These are phyloP conservation scores for Cryphonectria nitschkei DNA, from an alignment of 2,329 filamentous ascomycete species.

Conservation along the genomic window DNA sequence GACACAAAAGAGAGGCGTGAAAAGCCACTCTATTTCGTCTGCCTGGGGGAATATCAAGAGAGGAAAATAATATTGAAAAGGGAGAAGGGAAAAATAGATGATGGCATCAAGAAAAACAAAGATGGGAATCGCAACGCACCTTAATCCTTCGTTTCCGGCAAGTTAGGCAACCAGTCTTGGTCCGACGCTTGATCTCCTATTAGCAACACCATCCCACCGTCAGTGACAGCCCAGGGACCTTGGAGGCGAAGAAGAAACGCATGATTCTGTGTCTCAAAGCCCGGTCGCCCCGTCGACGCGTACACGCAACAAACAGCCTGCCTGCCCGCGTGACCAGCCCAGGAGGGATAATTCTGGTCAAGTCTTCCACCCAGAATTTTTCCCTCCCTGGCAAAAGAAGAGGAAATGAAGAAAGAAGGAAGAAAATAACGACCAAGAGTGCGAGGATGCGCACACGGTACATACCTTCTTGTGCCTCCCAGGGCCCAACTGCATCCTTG, in stretches of 20 bases:
- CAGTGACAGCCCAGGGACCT: constrained; percentile 32
- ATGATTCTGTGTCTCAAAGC: constrained; percentile 11
- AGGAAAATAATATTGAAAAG: not conserved
- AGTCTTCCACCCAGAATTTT: not conserved
- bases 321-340: not conserved
- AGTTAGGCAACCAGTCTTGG: constrained; percentile 66
- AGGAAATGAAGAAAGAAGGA: not conserved
- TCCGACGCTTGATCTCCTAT: constrained; percentile 66
- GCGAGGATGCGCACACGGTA: constrained; percentile 15
- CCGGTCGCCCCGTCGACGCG: not conserved
- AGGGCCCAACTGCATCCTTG: constrained; percentile 49
- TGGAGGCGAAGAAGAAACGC: constrained; percentile 20
- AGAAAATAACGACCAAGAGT: constrained; percentile 9
- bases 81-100: not conserved
- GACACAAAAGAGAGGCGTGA: too few species aligned
- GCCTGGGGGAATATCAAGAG: not conserved
- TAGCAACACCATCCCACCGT: constrained; percentile 33
- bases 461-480: constrained; percentile 62
- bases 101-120: constrained; percentile 19
- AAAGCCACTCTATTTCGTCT: not conserved
- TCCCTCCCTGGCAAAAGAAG: not conserved
- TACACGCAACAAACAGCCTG: not conserved
- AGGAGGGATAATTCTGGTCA: not conserved
- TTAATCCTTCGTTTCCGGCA: constrained; percentile 66
- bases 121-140: constrained; percentile 49